These are phyloP conservation scores for Cystobasidium pallidum DNA, from an alignment of 1,284 basidiomycete species.

Conservation along the genomic window DNA sequence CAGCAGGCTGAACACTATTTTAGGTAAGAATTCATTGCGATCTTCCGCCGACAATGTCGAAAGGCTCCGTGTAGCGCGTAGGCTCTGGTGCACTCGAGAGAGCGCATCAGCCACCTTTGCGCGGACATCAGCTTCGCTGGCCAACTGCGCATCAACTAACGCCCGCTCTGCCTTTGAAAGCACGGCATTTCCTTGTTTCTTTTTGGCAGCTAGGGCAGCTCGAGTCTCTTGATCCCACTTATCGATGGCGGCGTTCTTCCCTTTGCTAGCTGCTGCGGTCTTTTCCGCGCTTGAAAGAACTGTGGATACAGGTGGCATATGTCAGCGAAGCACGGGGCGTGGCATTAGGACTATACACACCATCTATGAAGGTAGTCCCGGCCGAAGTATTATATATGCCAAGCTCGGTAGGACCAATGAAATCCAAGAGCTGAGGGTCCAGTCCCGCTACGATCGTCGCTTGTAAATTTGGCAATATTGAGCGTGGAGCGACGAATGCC, in stretches of 20 bases:
- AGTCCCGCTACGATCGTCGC: conserved; percentile 69
- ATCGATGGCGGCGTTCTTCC: conserved; percentile 81
- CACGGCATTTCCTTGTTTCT: conserved; percentile 60
- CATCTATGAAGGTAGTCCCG: conserved; percentile 58
- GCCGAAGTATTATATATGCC: conserved; percentile 83
- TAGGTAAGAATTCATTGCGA: conserved; percentile 8
- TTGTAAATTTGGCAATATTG: conserved; percentile 70
- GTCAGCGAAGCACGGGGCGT: not conserved
- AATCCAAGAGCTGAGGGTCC: conserved; percentile 63
- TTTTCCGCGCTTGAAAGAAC: conserved; percentile 19
- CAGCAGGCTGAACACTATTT: conserved; percentile 4
- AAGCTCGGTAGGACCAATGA: conserved; percentile 71
- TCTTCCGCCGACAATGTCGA: conserved; percentile 59
- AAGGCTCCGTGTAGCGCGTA: conserved; percentile 69
- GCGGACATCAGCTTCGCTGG: conserved; percentile 73
- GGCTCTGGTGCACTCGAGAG: conserved; percentile 66
- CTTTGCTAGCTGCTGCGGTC: conserved; percentile 60
- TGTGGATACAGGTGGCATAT: conserved; percentile 13
- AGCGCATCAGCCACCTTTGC: conserved; percentile 65
- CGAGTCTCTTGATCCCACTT: conserved; percentile 94
- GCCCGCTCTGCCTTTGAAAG: conserved; percentile 83
- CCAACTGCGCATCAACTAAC: conserved; percentile 75
- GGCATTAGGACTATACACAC: conserved; percentile 66
- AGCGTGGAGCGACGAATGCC: conserved; percentile 73
- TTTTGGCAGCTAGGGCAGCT: conserved; percentile 78